These are phyloP conservation scores for Candida sp. DNA, from an alignment of 1,139 yeast genomes.

Conservation along the genomic window DNA sequence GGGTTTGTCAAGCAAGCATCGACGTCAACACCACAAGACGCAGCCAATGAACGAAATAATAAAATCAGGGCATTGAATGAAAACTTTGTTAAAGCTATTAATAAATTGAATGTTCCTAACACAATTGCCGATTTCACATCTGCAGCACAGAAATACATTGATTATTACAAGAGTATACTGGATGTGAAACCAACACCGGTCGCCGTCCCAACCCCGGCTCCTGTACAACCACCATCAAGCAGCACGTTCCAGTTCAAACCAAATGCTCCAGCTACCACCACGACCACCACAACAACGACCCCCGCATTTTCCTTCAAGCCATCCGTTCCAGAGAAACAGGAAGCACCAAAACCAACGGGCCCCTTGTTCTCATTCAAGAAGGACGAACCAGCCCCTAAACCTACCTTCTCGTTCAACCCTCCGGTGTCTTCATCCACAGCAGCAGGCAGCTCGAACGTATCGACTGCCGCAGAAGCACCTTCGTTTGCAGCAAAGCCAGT, in stretches of 20 bases:
- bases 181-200: slow-evolving; percentile 4
- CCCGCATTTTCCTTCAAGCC: slow-evolving; percentile 5
- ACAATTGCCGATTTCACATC: slow-evolving; percentile 63
- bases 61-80: slow-evolving; percentile 73
- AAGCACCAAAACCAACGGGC: background rate
- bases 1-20: background rate
- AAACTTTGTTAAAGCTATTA: slow-evolving; percentile 58
- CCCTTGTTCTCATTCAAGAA: slow-evolving; percentile 7
- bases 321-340: background rate
- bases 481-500: background rate
- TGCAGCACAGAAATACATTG: slow-evolving; percentile 62
- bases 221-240: slow-evolving; percentile 3
- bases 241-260: slow-evolving; percentile 8
- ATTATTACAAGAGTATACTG: slow-evolving; percentile 52
- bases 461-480: slow-evolving; percentile 6
- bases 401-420: slow-evolving; percentile 8
- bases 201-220: background rate
- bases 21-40: background rate
- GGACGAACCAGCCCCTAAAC: slow-evolving; percentile 1
- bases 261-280: background rate
- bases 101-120: slow-evolving; percentile 43
- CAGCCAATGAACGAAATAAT: slow-evolving; percentile 26
- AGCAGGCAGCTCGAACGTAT: background rate
- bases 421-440: background rate
- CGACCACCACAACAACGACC: background rate